Percentiles rank a stretch among this genome's conserved stretches.
Evolutionary conservation across 1,284 basidiomycete species (phyloP).

Genomic region (Leccinum subrobustum): DNA sequence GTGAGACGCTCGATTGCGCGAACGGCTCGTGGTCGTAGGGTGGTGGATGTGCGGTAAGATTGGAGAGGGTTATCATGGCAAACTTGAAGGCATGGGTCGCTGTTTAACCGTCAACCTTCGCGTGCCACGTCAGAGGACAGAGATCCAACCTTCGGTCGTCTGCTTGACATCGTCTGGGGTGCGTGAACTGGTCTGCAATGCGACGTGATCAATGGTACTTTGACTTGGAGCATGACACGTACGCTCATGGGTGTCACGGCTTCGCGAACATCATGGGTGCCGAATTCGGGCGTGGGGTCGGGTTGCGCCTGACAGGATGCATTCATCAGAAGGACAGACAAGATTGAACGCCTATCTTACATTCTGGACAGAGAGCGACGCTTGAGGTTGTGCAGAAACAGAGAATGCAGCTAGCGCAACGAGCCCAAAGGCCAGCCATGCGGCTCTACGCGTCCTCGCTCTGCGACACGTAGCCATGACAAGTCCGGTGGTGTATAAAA

Average conservation of each 20-base stretch:
- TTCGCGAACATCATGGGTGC: conserved; percentile 12
- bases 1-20: conserved; percentile 35
- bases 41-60: conserved; percentile 57
- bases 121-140: neutral
- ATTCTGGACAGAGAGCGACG: conserved; percentile 21
- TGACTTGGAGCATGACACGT: neutral
- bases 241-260: conserved; percentile 20
- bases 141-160: conserved; percentile 45
- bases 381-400: conserved; percentile 35
- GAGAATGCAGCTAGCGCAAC: conserved; percentile 46
- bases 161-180: conserved; percentile 37
- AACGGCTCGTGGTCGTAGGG: conserved; percentile 53
- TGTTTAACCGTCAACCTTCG: conserved; percentile 29
- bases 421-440: conserved; percentile 58
- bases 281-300: conserved; percentile 5
- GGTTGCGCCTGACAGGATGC: conserved; percentile 14
- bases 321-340: neutral
- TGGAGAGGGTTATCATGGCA: conserved; percentile 60
- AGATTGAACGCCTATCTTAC: conserved; percentile 14
- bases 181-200: conserved; percentile 16
- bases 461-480: conserved; percentile 22
- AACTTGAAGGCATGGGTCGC: conserved; percentile 71
- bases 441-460: conserved; percentile 48
- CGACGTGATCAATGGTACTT: neutral
- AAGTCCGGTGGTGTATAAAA: neutral